Base-by-base conservation (phyloP, 2,329 filamentous ascomycete species). In the Penicillium sp. region DNA sequence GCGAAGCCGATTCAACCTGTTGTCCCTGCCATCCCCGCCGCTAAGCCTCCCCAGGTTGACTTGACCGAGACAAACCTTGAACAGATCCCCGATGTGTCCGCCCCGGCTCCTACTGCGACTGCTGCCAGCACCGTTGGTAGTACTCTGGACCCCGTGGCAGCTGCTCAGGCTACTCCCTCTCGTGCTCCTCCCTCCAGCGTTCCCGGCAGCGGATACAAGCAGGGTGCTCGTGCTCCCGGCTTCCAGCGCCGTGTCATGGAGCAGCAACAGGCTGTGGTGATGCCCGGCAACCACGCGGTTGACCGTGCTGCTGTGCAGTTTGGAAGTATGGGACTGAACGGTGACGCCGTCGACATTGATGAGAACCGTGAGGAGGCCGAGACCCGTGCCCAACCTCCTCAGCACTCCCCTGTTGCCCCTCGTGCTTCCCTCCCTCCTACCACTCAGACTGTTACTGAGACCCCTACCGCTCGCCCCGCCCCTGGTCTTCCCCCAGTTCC, bases 251-350 rank as follows among this genome's bases (percentile, higher is more conserved):
- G 91, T 68, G 84, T 97, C 53, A 82, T 96, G 69, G 93, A 98
- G 68, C 95, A 99, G 73, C 93, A 96, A 76, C 95, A 99, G 79
- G 91, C 95, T 57, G 95, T 99, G 42, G 92, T 96, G 63, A 97
- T 99, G 93, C 95, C 95, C 46, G 92, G 91, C 58, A 96, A 97
- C 79, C 92, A 95, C 65, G 93, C 95, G 52, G 90, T 99, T 27
- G 93, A 98, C 73, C 88, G 92, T 68, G 87, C 93, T 64, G 90
- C 93, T 49, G 92, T 99, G 49, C 93, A 98, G 73, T 99, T 99
- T 74, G 95, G 95, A 62, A 96, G 93, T 74, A 91, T 99, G 82
- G 96, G 89, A 71, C 77, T 99, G 69, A 93, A 90, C 71, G 92
- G 88, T 52, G 84, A 85, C 59, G 71, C 77, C 47, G 74, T 81